Evolutionary conservation across 345 rosid species (phyloP).

Genomic region (Ailanthus altissimus): DNA sequence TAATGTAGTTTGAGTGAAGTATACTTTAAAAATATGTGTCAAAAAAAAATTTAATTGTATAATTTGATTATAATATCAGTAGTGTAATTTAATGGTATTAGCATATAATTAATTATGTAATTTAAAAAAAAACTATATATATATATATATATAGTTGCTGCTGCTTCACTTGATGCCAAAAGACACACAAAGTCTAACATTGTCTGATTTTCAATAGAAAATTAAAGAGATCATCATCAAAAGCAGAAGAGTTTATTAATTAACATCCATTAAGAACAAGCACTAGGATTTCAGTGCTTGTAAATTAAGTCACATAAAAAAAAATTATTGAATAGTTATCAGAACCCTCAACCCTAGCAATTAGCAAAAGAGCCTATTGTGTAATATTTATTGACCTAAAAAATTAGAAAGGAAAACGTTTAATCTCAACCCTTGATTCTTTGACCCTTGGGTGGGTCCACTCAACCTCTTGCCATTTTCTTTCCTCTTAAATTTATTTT

Average conservation of each 20-base stretch:
- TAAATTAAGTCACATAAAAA: not conserved
- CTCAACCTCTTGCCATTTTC: constrained; percentile 4
- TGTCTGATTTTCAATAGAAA: constrained; percentile 12
- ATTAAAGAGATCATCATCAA: constrained; percentile 6
- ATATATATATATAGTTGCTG: no score
- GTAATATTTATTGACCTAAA: constrained; percentile 21
- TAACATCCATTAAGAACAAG: constrained; percentile 1
- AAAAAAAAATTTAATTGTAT: no score
- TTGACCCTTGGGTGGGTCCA: constrained; percentile 6
- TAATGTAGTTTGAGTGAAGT: no score
- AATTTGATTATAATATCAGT: no score
- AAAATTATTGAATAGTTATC: not conserved
- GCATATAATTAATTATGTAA: no score
- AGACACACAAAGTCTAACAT: constrained; percentile 5
- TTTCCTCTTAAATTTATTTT: constrained; percentile 2
- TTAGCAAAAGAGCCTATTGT: constrained; percentile 2
- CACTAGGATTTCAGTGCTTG: constrained; percentile 35
- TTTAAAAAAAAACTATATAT: no score
- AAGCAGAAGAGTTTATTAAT: not conserved
- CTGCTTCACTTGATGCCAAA: not conserved
- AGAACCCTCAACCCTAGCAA: constrained; percentile 6
- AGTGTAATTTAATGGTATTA: no score
- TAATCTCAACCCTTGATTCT: constrained; percentile 20
- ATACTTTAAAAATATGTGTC: no score
- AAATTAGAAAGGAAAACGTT: constrained; percentile 17